Base-by-base conservation (phyloP, 2,329 filamentous ascomycete species). In the Rhynchosporium agropyri region DNA sequence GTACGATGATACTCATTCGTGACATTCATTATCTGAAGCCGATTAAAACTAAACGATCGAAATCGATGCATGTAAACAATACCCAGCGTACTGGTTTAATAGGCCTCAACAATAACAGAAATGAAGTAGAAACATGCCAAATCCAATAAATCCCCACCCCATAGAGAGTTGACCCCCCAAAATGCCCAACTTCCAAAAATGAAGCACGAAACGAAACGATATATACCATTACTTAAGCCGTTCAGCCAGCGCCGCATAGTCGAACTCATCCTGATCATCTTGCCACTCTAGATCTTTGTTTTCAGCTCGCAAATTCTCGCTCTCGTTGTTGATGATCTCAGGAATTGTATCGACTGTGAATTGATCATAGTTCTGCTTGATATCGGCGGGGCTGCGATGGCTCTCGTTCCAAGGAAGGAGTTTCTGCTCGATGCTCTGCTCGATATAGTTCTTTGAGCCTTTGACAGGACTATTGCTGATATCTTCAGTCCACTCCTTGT, bases 401-500 rank as follows among this genome's bases (percentile, higher is more conserved):
- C 53, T 36, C 1, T 65, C 61, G 31, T 62, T 65, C 66, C 66
- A 68, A 8, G 65, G 63, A 10, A 60, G 38, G 20, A 65, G 36
- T 53, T 65, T 68, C 48, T 66, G 60, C 49, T 65, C 61, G 8
- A 66, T 61, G 20, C 31, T 65, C 31, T 63, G 62, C 58, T 67
- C 65, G 13, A 63, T 51, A 15, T 65, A 62, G n/a, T 53, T 55
- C 42, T 43, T 28, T 15, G 42, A 26, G 31, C 45, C 55, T 36
- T 64, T 66, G 3, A 20, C 43, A n/a, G 61, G 58, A 50, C 42
- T 36, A 26, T 36, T 45, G 20, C 5, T 42, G 12, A 26, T 33
- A 5, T 29, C 40, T 20, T 49, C 38, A 4, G 26, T 31, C 65
- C 63, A 65, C 8, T 65, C 61, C 33, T 65, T 60, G 13, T 67